Evolutionary conservation across 2,329 filamentous ascomycete species (phyloP).

Genomic region (Aureobasidium namibiae): DNA sequence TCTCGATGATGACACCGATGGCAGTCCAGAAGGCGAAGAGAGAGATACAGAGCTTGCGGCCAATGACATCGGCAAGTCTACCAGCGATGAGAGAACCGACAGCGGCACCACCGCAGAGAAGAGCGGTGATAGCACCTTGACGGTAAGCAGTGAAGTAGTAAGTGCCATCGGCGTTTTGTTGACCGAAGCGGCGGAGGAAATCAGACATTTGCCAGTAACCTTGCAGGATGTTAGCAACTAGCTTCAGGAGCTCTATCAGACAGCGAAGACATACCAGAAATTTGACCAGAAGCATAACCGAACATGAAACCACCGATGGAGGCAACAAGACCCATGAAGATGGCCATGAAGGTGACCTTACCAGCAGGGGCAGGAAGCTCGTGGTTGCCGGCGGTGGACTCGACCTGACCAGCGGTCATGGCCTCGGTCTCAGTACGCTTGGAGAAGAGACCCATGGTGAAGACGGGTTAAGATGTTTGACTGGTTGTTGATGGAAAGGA

Average conservation of each 20-base stretch:
- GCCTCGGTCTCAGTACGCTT: slow-evolving; percentile 26
- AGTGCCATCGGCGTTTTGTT: slow-evolving; percentile 32
- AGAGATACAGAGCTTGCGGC: slow-evolving; percentile 39
- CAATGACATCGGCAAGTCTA: slow-evolving; percentile 47
- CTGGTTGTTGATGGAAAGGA: background rate
- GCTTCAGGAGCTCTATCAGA: slow-evolving; percentile 35
- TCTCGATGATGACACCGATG: slow-evolving; percentile 36
- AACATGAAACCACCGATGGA: slow-evolving; percentile 56
- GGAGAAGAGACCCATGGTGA: slow-evolving; percentile 24
- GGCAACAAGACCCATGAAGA: slow-evolving; percentile 49
- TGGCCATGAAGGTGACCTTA: slow-evolving; percentile 29
- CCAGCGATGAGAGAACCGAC: slow-evolving; percentile 34
- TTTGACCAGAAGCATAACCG: slow-evolving; percentile 56
- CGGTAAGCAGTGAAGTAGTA: slow-evolving; percentile 26
- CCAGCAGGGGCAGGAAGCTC: slow-evolving; percentile 15
- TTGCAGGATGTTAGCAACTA: slow-evolving; percentile 11
- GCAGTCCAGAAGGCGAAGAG: slow-evolving; percentile 38
- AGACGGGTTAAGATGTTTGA: background rate
- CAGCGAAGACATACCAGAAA: slow-evolving; percentile 33
- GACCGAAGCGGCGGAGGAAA: slow-evolving; percentile 50
- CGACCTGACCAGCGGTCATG: slow-evolving; percentile 23
- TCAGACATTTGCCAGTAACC: slow-evolving; percentile 38
- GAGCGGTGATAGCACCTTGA: slow-evolving; percentile 33
- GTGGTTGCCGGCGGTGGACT: slow-evolving; percentile 20
- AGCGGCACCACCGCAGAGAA: slow-evolving; percentile 39